Base-by-base conservation (phyloP, 805 yeast genomes). In the Scheffersomyces stipitis region DNA sequence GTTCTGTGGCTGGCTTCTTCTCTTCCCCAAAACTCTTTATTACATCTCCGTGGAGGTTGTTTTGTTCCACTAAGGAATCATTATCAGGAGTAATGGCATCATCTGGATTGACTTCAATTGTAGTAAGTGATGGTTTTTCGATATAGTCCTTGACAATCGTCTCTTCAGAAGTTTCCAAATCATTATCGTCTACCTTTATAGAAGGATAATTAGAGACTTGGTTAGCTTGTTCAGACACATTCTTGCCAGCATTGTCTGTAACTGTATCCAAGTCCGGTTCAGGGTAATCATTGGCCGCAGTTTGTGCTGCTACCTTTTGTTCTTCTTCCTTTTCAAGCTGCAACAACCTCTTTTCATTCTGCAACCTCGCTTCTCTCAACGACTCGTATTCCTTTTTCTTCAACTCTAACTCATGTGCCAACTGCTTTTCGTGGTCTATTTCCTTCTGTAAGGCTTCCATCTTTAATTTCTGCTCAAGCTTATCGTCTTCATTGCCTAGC, bases 321-420 rank as follows among this genome's bases (percentile, higher is more conserved):
- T 31, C 12, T 4, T 18, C 22, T 16, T 28, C 34, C 4, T 28
- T 27, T 18, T 14, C 23, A n/a, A 10, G 18, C 26, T 17, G 33
- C 18, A 33, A 33, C 24, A 65, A 42, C 38, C 49, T 46, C 33
- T 51, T 38, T 38, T 64, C 69, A 34, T 61, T 56, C 28, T 52
- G 53, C 22, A 57, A 40, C 31, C 63, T 52, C 42, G 49, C 41
- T 36, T 41, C 29, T 37, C 58, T 60, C 44, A 67, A 54, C 22
- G 51, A 46, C 40, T 65, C 69, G 41, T 58, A 66, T 36, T 66
- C 69, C 20, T 58, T 45, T 26, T 66, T 62, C 40, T 62, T 59
- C 14, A 44, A 39, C 45, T 71, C 77, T 34, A 71, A 46, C 38
- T 65, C 59, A 28, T 56, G 58, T 16, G 70, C 69, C 36, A 60